Evolutionary conservation across 1,139 yeast species (phyloP).

Genomic region (Yamadazyma pseudoaaseri): DNA sequence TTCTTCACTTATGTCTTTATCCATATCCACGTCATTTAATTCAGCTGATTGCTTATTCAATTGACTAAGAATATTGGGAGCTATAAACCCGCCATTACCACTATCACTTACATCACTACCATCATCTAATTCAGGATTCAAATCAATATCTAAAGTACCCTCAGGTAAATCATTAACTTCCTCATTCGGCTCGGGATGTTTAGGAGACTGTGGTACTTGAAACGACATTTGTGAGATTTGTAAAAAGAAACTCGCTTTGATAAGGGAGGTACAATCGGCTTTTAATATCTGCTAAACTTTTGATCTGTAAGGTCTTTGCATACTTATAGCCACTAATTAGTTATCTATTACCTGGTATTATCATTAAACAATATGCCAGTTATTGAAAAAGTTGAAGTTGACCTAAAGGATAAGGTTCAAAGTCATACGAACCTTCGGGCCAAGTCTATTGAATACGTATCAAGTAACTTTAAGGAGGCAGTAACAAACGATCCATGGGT

Average conservation of each 20-base stretch:
- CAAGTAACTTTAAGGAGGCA: background rate
- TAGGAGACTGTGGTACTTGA: slow-evolving; percentile 43
- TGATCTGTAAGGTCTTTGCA: no score
- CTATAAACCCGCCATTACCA: slow-evolving; percentile 5
- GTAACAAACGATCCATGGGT: background rate
- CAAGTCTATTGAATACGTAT: slow-evolving; percentile 1
- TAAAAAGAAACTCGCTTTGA: slow-evolving; percentile 1
- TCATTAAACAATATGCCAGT: slow-evolving; percentile 5
- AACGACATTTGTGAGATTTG: slow-evolving; percentile 2
- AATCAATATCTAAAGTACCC: slow-evolving; percentile 32
- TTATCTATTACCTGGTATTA: background rate
- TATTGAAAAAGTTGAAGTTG: slow-evolving; percentile 8
- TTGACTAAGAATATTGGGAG: background rate
- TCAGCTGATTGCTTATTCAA: background rate
- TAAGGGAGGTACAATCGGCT: slow-evolving; percentile 1
- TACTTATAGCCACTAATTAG: background rate
- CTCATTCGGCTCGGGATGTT: slow-evolving; percentile 47
- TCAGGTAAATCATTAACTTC: slow-evolving; percentile 34
- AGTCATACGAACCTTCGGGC: background rate
- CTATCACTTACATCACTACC: slow-evolving; percentile 10
- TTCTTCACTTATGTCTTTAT: background rate
- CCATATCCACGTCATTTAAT: background rate
- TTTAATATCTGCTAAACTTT: background rate
- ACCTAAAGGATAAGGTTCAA: slow-evolving; percentile 4
- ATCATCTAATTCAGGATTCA: slow-evolving; percentile 42